Percentiles rank a stretch among this genome's conserved stretches.
These are phyloP conservation scores for Trichomonas tenax DNA, from an alignment of 208 protist species.

Conservation along the genomic window DNA sequence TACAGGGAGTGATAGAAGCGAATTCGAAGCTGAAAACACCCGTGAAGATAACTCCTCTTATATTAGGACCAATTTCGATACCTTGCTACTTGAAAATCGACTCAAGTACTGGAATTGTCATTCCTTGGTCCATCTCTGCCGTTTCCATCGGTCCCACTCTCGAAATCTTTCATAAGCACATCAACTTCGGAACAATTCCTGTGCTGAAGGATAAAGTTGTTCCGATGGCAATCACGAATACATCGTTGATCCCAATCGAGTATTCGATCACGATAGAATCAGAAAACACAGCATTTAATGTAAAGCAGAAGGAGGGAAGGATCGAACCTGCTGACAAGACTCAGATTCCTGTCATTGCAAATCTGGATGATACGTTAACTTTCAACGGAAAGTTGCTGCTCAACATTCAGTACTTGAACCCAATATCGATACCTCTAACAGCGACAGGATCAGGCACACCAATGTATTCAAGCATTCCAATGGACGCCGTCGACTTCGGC, in stretches of 20 bases:
- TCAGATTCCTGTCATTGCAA: neutral
- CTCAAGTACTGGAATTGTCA: neutral
- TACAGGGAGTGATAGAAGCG: neutral
- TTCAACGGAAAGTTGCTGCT: neutral
- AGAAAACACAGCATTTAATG: neutral
- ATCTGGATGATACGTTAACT: neutral
- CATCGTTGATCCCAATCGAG: neutral
- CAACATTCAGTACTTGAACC: neutral
- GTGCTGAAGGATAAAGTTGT: neutral
- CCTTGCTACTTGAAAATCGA: neutral
- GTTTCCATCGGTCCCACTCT: neutral
- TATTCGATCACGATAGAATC: neutral
- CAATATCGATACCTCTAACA: neutral
- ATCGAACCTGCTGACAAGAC: neutral
- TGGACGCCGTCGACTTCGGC: neutral
- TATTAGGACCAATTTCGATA: neutral
- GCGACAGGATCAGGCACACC: neutral
- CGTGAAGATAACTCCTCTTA: neutral
- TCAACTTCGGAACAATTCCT: neutral
- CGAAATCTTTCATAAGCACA: neutral
- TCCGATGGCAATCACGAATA: neutral
- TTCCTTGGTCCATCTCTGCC: neutral
- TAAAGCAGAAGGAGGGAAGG: neutral
- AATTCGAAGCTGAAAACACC: neutral
- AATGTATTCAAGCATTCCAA: neutral